Evolutionary conservation across 2,329 filamentous ascomycete genomes (phyloP), one percentile per base, ranked within the genome.

Genomic region (Cladosporium phlei): DNA sequence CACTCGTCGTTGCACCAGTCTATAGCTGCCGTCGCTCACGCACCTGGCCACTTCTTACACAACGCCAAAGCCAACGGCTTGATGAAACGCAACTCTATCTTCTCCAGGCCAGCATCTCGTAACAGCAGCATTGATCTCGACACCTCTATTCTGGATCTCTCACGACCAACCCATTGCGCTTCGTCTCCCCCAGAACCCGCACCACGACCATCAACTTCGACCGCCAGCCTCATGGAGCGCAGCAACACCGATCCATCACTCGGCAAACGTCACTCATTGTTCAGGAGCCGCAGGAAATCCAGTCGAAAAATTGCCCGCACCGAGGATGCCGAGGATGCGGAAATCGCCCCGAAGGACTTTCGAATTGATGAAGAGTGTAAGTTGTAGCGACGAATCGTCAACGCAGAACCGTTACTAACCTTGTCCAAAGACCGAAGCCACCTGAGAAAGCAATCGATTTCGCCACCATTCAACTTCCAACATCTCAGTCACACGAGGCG

Each of bases 391-490:
- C 19, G 17, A 34, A 12, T n/a, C 24, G 10, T n/a, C 16, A 39
- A n/a, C 17, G 37, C 17, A 11, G 11, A 11, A 14, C 11, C 7
- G 16, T 39, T 16, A 38, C 19, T 37, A 24, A 30, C 16, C 4
- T 44, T 11, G 19, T 7, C n/a, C 19, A 32, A 45, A 63, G 61
- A 56, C 43, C 59, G 61, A 42, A 55, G 53, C 9, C 54, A 62
- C 38, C 52, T 59, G 10, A 60, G 55, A 44, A 77, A 76, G 59
- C 65, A 64, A 32, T 66, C 68, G 48, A 83, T 83, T 43, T 83
- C 80, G 0, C 73, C 73, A 47, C 80, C 80, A 1, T 83, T 80
- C 61, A 77, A 80, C 55, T 83, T 83, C 58, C 78, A 82, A 52
- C 80, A 83, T 56, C 63, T 83, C 43, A 78, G 77, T 27, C 79